Base-by-base conservation (phyloP, 75 land plant genomes). In the Gnetum montanum region DNA sequence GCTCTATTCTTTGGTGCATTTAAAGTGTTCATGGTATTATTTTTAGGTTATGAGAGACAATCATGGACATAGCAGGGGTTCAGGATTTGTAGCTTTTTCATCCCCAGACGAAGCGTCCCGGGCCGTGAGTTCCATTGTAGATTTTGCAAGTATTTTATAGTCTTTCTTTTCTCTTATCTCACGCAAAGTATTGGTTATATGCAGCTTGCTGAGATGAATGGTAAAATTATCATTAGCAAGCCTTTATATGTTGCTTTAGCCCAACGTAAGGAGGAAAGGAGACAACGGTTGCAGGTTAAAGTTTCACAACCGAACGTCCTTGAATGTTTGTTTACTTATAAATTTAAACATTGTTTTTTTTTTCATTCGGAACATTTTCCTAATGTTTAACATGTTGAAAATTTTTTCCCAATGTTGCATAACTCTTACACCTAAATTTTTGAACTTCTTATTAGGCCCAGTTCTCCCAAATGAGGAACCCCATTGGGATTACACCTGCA, bases 191-290 rank as follows among this genome's bases (percentile, higher is more conserved):
- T n/a, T n/a, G n/a, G 43, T 10, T 47, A 11, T 40, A 20, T 54
- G 34, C 47, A 93, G 98, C 81, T 88, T 18, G 59, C 63, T 6
- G 98, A 75, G 63, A 93, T 93, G 98, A 93, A 93, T 72, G 90
- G 96, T 1, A 93, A 80, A 71, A 82, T 93, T 71, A 65, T 89
- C 43, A 82, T 85, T 7, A 87, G 76, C 84, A 93, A 93, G 49
- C 98, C 98, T 6, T 73, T 93, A 22, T 93, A 89, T 71, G 96
- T 93, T 62, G 98, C 98, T 12, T 65, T 80, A 63, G 96, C 96
- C 4, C 90, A 93, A 61, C 62, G 96, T 22, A 93, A 93, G 57
- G 98, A 93, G 65, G 96, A 93, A 43, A 85, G 98, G 43, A 73
- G 87, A 69, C 82, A 84, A 16, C 79, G 79, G 64, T 43, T 93